Conservation (phyloP, 1,139 yeast genomes). For the Protomyces pachydermus region DNA sequence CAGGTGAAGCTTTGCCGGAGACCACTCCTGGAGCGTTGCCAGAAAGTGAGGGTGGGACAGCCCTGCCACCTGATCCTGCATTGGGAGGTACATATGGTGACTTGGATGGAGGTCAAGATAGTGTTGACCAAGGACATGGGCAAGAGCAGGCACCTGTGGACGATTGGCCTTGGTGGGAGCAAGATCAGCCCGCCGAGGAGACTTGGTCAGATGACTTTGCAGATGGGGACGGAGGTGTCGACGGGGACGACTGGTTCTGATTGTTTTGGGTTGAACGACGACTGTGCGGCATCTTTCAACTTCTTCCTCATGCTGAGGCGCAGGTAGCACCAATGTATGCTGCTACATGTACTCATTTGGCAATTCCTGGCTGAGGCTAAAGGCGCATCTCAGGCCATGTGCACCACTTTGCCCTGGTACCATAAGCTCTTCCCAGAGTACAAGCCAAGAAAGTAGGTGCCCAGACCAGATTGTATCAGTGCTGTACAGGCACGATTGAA, state of each 20-base stretch:
- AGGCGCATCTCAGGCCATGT: too few relatives aligned
- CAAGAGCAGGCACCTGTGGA: not conserved
- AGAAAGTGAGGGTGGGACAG: not conserved
- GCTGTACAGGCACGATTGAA: too few relatives aligned
- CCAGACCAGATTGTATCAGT: too few relatives aligned
- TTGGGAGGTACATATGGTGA: not conserved
- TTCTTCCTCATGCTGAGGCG: too few relatives aligned
- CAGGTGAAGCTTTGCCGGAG: not conserved
- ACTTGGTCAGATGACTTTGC: not conserved
- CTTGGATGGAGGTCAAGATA: not conserved
- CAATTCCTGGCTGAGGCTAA: too few relatives aligned
- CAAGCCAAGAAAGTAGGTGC: too few relatives aligned
- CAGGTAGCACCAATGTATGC: too few relatives aligned
- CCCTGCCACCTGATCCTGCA: not conserved
- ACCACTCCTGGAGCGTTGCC: constrained; percentile 3
- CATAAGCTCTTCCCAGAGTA: too few relatives aligned
- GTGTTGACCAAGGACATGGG: not conserved
- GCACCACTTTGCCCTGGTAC: too few relatives aligned
- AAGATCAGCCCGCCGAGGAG: not conserved
- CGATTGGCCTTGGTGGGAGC: constrained; percentile 13
- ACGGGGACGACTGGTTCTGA: not conserved
- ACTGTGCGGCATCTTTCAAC: not conserved
- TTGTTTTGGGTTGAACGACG: not conserved
- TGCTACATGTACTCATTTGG: too few relatives aligned
- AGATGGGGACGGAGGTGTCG: not conserved